Evolutionary conservation across 192 early-diverging fungal species (phyloP), one percentile per base, ranked within the genome.

Genomic region (Rhizoclosmatium globosum): DNA sequence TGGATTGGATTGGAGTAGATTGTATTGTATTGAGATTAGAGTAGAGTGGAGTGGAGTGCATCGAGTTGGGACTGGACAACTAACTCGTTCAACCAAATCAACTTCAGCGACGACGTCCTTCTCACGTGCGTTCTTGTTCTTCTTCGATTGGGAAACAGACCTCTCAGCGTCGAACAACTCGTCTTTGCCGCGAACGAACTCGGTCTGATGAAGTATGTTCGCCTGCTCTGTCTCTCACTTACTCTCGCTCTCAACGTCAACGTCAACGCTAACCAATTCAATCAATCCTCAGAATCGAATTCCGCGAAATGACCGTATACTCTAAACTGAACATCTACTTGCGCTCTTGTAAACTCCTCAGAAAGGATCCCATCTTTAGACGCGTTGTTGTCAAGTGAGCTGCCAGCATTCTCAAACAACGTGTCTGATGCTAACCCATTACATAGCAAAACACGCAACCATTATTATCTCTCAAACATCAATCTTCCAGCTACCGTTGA

Each of bases 301-400:
- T 72, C 53, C 13, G 42, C 11, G 23, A 17, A 44, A 62, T 74
- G 39, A 7, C 11, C 19, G 6, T 74, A 2, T 59, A 62, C 1
- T 43, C 72, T 23, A 74, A 47, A 62, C 31, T 74, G 38, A 74
- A 74, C n/a, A 48, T 31, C 11, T 47, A 74, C 38, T 44, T 74
- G 39, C n/a, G 47, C 7, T 1, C 19, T 2, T 62, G 72, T 45
- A 41, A 23, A 62, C 6, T 59, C 6, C 19, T 47, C 13, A 9
- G 38, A 3, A 44, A 45, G 21, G 58, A 74, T 15, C 72, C 72
- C 2, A 17, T 74, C 3, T 74, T 74, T 44, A 60, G 39, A n/a
- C 42, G 61, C 13, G 72, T 74, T 47, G 72, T 62, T 62, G 46
- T 74, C 56, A 74, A 74, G 72, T 74, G 13, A 39, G 58, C 62